Conservation (phyloP, 805 yeast genomes). For the Hanseniaspora meyeri region DNA sequence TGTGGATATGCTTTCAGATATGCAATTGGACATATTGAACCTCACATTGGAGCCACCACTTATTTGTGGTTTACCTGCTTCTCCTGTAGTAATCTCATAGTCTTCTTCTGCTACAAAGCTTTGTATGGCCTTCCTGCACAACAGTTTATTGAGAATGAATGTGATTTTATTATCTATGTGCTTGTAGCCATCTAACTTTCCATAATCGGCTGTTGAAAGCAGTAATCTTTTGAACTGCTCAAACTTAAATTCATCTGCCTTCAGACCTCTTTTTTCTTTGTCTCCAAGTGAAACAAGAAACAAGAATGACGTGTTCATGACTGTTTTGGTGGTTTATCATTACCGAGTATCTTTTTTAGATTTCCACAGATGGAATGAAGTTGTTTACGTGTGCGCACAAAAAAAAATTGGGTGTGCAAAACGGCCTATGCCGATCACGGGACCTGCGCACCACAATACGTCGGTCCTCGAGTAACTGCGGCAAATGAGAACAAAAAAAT, state of each 20-base stretch:
- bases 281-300: background rate
- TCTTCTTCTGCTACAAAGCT: slow-evolving; percentile 28
- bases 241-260: slow-evolving; percentile 29
- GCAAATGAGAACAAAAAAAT: too few relatives aligned
- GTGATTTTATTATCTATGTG: slow-evolving; percentile 24
- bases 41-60: slow-evolving; percentile 22
- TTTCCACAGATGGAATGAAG: too few relatives aligned
- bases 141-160: slow-evolving; percentile 28
- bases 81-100: slow-evolving; percentile 24
- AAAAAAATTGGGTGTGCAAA: too few relatives aligned
- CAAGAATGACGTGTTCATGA: background rate
- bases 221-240: slow-evolving; percentile 39
- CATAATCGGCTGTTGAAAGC: slow-evolving; percentile 30
- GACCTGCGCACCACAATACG: too few relatives aligned
- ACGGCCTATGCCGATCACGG: too few relatives aligned
- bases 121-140: slow-evolving; percentile 37
- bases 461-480: too few relatives aligned
- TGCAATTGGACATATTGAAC: slow-evolving; percentile 52
- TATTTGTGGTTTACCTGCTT: slow-evolving; percentile 48
- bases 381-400: too few relatives aligned
- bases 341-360: too few relatives aligned
- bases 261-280: background rate
- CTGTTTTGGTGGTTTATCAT: too few relatives aligned
- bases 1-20: slow-evolving; percentile 32
- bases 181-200: slow-evolving; percentile 19